Evolutionary conservation across 495 filamentous ascomycete species (phyloP), one percentile per base, ranked within the genome.

Genomic region (Penicillium egyptiacum): DNA sequence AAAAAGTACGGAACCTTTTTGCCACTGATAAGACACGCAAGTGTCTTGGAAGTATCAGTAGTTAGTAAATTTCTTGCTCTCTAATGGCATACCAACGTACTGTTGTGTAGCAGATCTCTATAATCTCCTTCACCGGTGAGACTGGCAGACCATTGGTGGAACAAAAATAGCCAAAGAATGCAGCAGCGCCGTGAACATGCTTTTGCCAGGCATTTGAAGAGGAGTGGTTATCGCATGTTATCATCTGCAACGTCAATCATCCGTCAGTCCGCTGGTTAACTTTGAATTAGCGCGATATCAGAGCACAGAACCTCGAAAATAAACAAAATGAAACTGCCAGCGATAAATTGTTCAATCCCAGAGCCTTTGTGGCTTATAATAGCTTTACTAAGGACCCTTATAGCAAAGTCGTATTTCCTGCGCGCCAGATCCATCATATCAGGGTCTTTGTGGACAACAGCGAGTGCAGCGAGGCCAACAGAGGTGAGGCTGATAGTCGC

Each of bases 371-470:
- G 44, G 10, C 6, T 2, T 11, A 9, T 8, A 8, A 30, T 47
- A 7, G 44, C 44, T 28, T 25, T 11, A 9, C 16, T 47, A 3
- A 47, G 44, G 17, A 26, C 14, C 6, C 10, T 28, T 16, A 31
- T 47, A 8, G 44, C 44, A 28, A 26, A 20, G 14, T 19, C 14
- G 16, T 47, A 47, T 28, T 47, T 47, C 31, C 44, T 26, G 30
- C 44, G 44, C 28, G 44, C 44, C 16, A 47, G 22, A 17, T 47
- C 23, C 44, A 47, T 47, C 25, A 47, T 28, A 10, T 31, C 16
- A 5, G 44, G 44, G 11, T 47, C 26, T 26, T 47, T 47, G 16
- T 47, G 44, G 44, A 47, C 44, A n/a, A 47, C 11, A 14, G 44
- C 44, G 2, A 47, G 44, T 28, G 44, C 44, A 28, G 44, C 44